Evolutionary conservation across 805 yeast species (phyloP).

Genomic region (Osmozyma mogii): DNA sequence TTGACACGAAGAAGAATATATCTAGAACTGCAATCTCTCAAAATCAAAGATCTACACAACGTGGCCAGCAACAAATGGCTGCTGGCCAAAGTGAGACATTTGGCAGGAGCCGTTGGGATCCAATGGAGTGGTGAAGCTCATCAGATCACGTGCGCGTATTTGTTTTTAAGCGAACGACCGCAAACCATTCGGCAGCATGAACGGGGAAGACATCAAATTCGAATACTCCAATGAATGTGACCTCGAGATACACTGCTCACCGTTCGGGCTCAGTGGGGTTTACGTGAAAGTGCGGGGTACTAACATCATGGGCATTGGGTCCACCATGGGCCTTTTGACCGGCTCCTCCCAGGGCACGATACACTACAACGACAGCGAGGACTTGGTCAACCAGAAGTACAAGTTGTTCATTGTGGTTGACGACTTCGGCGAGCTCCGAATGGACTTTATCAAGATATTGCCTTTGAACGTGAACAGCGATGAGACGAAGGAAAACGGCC

Average conservation of each 20-base stretch:
- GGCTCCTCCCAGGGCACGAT: conserved; percentile 43
- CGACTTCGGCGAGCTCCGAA: conserved; percentile 37
- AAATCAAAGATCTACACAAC: too few species aligned
- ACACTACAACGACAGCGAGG: conserved; percentile 41
- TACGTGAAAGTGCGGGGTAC: conserved; percentile 42
- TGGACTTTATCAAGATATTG: conserved; percentile 44
- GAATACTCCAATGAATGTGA: conserved; percentile 44
- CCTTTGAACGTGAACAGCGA: conserved; percentile 10
- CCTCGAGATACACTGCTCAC: conserved; percentile 48
- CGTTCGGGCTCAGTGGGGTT: conserved; percentile 46
- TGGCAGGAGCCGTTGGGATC: too few species aligned
- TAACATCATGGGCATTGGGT: conserved; percentile 46
- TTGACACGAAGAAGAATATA: too few species aligned
- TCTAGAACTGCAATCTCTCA: too few species aligned
- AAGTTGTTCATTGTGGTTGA: conserved; percentile 43
- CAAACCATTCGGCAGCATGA: too few species aligned
- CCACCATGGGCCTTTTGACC: conserved; percentile 49
- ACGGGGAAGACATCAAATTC: conserved; percentile 18
- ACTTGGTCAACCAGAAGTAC: conserved; percentile 39
- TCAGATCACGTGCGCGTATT: too few species aligned
- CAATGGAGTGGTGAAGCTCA: too few species aligned
- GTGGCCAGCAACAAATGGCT: too few species aligned
- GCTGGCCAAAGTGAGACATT: too few species aligned
- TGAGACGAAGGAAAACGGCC: conserved; percentile 19
- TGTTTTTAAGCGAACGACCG: too few species aligned